A percentile compares a stretch with the other conserved stretches of the same genome.
phyloP scores from a whole-genome alignment of 352 stramenopile genomes.

The Phytophthora uliginosa region DNA sequence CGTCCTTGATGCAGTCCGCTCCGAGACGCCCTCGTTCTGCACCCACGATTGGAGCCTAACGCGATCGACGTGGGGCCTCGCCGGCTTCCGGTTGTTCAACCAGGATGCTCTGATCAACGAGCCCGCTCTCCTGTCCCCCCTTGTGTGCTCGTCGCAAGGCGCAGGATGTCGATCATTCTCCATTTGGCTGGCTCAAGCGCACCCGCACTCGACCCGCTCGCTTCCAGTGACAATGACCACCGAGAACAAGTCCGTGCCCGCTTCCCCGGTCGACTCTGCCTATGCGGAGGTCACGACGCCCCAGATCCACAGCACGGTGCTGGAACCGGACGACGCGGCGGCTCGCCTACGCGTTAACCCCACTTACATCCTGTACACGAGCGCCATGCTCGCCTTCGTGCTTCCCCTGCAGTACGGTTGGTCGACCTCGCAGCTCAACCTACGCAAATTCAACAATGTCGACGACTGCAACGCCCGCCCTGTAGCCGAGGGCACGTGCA shows the following conservation, averaged over 20 bases:
- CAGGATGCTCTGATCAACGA: constrained; percentile 23
- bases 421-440: constrained; percentile 56
- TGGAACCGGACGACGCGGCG: constrained; percentile 35
- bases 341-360: constrained; percentile 28
- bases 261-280: constrained; percentile 23
- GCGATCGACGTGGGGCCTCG: constrained; percentile 15
- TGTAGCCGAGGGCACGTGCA: constrained; percentile 41
- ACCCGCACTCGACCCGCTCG: constrained; percentile 3
- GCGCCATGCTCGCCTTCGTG: constrained; percentile 44
- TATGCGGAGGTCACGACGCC: constrained; percentile 34
- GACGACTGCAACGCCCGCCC: constrained; percentile 42
- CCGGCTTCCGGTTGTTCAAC: constrained; percentile 36
- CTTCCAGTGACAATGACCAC: constrained; percentile 16
- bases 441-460: constrained; percentile 54
- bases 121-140: constrained; percentile 16
- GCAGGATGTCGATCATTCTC: constrained; percentile 25
- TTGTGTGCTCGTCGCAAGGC: constrained; percentile 3
- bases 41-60: constrained; percentile 27
- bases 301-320: constrained; percentile 32
- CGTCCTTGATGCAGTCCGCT: constrained; percentile 21
- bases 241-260: constrained; percentile 30
- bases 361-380: constrained; percentile 50
- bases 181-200: constrained; percentile 25
- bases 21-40: constrained; percentile 19
- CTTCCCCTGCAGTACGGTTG: constrained; percentile 54